Conservation (phyloP, 2,329 filamentous ascomycete genomes). For the Pyrenochaeta sp. region DNA sequence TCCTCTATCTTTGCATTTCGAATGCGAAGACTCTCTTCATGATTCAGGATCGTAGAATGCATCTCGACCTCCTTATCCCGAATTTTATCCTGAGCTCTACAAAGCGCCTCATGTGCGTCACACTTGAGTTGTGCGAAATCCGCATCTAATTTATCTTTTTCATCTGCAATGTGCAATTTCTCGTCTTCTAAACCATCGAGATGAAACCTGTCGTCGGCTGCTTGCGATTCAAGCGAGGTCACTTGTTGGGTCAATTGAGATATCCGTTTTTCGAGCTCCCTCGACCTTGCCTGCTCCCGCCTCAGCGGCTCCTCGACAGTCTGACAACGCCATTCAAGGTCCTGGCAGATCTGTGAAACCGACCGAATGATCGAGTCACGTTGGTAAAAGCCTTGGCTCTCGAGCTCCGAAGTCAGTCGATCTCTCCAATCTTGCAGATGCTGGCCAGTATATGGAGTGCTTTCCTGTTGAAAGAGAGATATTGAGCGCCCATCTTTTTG, state of each 20-base stretch:
- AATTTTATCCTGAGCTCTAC: slow-evolving; percentile 27
- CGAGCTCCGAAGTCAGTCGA: slow-evolving; percentile 54
- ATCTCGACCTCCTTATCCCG: slow-evolving; percentile 48
- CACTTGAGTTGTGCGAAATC: slow-evolving; percentile 41
- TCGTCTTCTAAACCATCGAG: slow-evolving; percentile 48
- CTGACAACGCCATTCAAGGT: slow-evolving; percentile 64
- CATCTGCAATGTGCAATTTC: slow-evolving; percentile 45
- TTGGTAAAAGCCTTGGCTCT: slow-evolving; percentile 48
- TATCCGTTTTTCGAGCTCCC: slow-evolving; percentile 41
- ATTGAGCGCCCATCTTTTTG: slow-evolving; percentile 12
- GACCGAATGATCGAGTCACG: slow-evolving; percentile 57
- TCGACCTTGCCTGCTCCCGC: slow-evolving; percentile 50
- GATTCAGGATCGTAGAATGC: slow-evolving; percentile 26
- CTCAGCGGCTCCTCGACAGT: slow-evolving; percentile 63
- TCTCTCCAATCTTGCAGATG: slow-evolving; percentile 58
- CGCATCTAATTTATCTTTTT: slow-evolving; percentile 41
- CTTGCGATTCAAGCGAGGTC: slow-evolving; percentile 39
- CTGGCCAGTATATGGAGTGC: slow-evolving; percentile 44
- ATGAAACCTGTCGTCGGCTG: slow-evolving; percentile 31
- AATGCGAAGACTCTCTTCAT: slow-evolving; percentile 22
- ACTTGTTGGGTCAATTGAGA: slow-evolving; percentile 45
- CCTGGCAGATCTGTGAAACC: slow-evolving; percentile 62
- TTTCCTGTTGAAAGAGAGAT: slow-evolving; percentile 48
- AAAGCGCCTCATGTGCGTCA: slow-evolving; percentile 42
- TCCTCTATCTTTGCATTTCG: slow-evolving; percentile 14